A percentile compares a stretch with the other conserved stretches of the same genome.
Evolutionary conservation across 2,329 filamentous ascomycete species (phyloP).

Genomic region (Exophiala lecanii-corni): DNA sequence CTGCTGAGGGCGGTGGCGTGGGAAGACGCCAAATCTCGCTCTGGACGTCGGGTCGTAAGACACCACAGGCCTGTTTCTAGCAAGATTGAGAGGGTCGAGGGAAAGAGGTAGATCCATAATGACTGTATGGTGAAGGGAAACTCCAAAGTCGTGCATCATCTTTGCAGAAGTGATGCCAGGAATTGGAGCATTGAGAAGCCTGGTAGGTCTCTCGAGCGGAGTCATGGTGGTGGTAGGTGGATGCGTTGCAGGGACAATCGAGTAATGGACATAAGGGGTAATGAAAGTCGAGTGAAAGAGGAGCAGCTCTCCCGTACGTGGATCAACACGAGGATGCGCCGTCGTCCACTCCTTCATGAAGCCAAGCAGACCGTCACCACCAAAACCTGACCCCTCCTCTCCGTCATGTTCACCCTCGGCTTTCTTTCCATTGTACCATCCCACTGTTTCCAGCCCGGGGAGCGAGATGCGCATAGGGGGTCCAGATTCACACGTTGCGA

Average conservation of each 20-base stretch:
- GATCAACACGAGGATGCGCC: slow-evolving; percentile 62
- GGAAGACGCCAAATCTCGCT: slow-evolving; percentile 65
- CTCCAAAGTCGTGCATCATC: slow-evolving; percentile 75
- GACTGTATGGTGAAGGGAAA: slow-evolving; percentile 57
- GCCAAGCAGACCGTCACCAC: slow-evolving; percentile 51
- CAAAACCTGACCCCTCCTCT: slow-evolving; percentile 40
- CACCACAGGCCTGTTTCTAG: slow-evolving; percentile 53
- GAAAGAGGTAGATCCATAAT: slow-evolving; percentile 67
- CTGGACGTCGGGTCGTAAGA: slow-evolving; percentile 54
- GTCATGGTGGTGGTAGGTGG: slow-evolving; percentile 30
- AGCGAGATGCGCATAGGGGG: slow-evolving; percentile 63
- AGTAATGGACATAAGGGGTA: slow-evolving; percentile 64
- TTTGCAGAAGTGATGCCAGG: slow-evolving; percentile 60
- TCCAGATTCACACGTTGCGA: slow-evolving; percentile 68
- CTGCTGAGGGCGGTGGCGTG: slow-evolving; percentile 52
- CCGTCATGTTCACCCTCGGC: slow-evolving; percentile 42
- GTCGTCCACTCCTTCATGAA: slow-evolving; percentile 70
- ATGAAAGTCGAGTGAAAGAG: slow-evolving; percentile 64
- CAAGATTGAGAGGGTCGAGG: slow-evolving; percentile 58
- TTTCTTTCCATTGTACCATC: slow-evolving; percentile 61
- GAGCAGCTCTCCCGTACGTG: slow-evolving; percentile 59
- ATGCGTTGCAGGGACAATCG: slow-evolving; percentile 46
- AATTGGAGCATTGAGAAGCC: slow-evolving; percentile 51
- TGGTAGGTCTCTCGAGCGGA: slow-evolving; percentile 24
- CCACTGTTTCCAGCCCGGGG: slow-evolving; percentile 62